Conservation (phyloP, 768 basidiomycete species). For the Paxillus involutus region DNA sequence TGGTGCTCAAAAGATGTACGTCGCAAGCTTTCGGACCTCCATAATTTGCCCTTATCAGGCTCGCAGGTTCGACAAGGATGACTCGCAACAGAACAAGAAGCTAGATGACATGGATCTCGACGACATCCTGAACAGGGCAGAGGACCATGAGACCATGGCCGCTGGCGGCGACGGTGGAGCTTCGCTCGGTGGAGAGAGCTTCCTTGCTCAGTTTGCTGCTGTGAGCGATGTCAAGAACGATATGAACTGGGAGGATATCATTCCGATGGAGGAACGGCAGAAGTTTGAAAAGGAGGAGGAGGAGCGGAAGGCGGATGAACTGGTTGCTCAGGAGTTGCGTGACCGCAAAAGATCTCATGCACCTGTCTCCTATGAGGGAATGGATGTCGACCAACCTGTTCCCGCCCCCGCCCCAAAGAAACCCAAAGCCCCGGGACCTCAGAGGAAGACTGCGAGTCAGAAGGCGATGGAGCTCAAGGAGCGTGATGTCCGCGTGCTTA, state of each 20-base stretch:
- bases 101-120: constrained; percentile 99
- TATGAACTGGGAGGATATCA: constrained; percentile 99
- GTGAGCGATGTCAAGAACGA: constrained; percentile 99
- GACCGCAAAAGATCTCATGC: constrained; percentile 85
- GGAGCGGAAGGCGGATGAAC: constrained; percentile 69
- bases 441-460: constrained; percentile 89
- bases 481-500: constrained; percentile 92
- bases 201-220: constrained; percentile 91
- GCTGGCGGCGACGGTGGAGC: constrained; percentile 81
- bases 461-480: constrained; percentile 97
- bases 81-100: constrained; percentile 88
- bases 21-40: constrained; percentile 11
- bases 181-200: constrained; percentile 96
- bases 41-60: constrained; percentile 10
- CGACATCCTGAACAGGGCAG: constrained; percentile 94
- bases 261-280: constrained; percentile 88
- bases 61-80: constrained; percentile 94
- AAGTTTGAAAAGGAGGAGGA: constrained; percentile 82
- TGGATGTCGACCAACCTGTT: constrained; percentile 81
- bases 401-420: constrained; percentile 68
- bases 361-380: constrained; percentile 87
- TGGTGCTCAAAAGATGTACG: constrained; percentile 95
- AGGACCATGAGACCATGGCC: constrained; percentile 93
- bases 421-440: constrained; percentile 66
- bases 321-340: constrained; percentile 64